Evolutionary conservation across 2,329 filamentous ascomycete genomes (phyloP).

Genomic region (Fusarium anthophilum): DNA sequence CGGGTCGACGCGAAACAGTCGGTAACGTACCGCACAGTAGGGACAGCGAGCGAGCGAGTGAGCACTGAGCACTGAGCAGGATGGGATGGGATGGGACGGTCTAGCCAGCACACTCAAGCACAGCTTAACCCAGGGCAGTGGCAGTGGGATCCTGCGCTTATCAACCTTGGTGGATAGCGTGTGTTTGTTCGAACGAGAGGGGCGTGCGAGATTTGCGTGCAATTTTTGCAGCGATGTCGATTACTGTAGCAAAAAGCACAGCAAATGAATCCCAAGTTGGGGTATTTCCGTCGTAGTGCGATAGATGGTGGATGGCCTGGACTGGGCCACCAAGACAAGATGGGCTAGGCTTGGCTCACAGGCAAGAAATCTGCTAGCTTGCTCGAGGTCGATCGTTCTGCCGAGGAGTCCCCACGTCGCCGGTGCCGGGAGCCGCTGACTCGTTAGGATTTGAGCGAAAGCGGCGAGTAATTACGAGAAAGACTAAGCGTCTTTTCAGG

Average conservation of each 20-base stretch:
- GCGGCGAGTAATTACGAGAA: constrained; percentile 43
- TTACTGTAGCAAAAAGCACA: not conserved
- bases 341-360: constrained; percentile 34
- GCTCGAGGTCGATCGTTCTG: constrained; percentile 42
- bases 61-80: not conserved
- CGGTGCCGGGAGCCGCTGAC: constrained; percentile 48
- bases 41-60: not conserved
- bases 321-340: constrained; percentile 14
- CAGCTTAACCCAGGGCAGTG: constrained; percentile 37
- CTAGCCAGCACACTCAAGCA: constrained; percentile 12
- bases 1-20: constrained; percentile 23
- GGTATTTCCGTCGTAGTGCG: constrained; percentile 48
- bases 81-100: constrained; percentile 9
- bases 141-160: constrained; percentile 45
- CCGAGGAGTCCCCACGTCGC: constrained; percentile 44
- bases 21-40: not conserved
- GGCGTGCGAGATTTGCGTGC: constrained; percentile 37
- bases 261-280: constrained; percentile 41
- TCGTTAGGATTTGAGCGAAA: constrained; percentile 42
- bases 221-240: constrained; percentile 2
- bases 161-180: constrained; percentile 44
- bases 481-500: constrained; percentile 19
- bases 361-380: constrained; percentile 35
- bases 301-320: constrained; percentile 28
- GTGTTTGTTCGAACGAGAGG: constrained; percentile 32